Percentiles rank a stretch among this genome's conserved stretches.
Evolutionary conservation across 78 protist species (phyloP).

Genomic region (Guillardia theta): DNA sequence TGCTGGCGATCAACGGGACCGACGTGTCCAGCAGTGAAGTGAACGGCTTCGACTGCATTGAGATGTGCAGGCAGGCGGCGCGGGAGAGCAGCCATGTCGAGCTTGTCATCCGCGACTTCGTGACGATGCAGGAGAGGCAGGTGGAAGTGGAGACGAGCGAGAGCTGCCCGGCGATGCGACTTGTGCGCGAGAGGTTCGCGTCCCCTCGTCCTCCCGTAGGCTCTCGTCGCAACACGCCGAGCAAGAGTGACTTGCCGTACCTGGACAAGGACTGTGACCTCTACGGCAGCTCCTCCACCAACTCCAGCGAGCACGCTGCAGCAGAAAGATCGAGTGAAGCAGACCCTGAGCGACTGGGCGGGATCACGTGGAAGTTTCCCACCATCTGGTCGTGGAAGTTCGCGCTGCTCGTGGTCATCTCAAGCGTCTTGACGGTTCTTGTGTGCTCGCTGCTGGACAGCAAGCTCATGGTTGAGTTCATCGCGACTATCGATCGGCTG

Average conservation of each 20-base stretch:
- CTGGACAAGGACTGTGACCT: neutral
- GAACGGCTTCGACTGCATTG: neutral
- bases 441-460: neutral
- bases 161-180: neutral
- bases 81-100: neutral
- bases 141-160: neutral
- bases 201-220: too few species aligned
- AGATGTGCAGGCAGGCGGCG: neutral
- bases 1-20: neutral
- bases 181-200: neutral
- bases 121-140: neutral
- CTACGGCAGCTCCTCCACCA: neutral
- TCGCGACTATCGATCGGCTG: neutral
- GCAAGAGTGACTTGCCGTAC: too few species aligned
- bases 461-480: neutral
- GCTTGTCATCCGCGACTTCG: neutral
- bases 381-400: neutral
- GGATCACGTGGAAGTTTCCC: too few species aligned
- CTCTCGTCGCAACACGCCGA: too few species aligned
- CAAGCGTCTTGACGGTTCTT: neutral
- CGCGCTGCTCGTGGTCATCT: neutral
- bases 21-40: neutral
- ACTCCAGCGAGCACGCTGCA: neutral
- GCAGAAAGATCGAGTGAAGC: too few species aligned
- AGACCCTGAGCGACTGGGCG: too few species aligned